Base-by-base conservation (phyloP, 2,329 filamentous ascomycete species). In the Geosmithia flava region DNA sequence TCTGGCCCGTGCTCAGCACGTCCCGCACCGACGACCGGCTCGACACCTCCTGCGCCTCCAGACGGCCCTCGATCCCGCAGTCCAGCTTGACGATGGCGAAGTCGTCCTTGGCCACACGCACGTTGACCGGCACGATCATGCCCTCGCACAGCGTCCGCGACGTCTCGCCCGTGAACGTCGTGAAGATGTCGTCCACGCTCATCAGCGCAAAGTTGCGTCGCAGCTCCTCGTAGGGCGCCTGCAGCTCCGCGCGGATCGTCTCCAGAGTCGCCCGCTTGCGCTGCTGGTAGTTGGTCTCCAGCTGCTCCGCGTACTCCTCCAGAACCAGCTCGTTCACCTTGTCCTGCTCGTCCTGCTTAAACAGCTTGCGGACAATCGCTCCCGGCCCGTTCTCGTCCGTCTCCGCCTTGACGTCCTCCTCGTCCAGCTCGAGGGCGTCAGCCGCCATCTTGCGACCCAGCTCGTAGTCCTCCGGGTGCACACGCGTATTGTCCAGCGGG, bases 381-480 rank as follows among this genome's bases (percentile, higher is more conserved):
- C 87, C 89, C 0, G 85, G 75, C 1, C 93, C 93, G 53, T 89
- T 87, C 59, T 96, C 88, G 54, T 95, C 87, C 5, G 85, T 85
- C 67, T 97, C 90, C 1, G 86, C 88, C 66, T 95, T 94, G 61
- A 98, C 88, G 58, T 98, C 93, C 69, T 98, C 93, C 67, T 98
- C 93, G 56, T 98, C 93, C 55, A 98, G 75, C 62, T 96, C 91
- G 45, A 98, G 73, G 16, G 93, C 93, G 71, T 98, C 93, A 3
- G 93, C 93, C 19, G 93, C 93, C 84, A 98, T 97, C 68, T 98
- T 98, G 56, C 91, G 87, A 45, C 89, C 93, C 52, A 98, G 83
- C 56, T 98, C 93, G 65, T 98, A 98, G 62, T 98, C 93, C 69
- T 98, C 93, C 1, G 93, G 93, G 59, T 98, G 93, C 17, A 98